A percentile compares a stretch with the other conserved stretches of the same genome.
These are phyloP conservation scores for Myriosclerotinia curreyana DNA, from an alignment of 2,329 filamentous ascomycete species.

Conservation along the genomic window DNA sequence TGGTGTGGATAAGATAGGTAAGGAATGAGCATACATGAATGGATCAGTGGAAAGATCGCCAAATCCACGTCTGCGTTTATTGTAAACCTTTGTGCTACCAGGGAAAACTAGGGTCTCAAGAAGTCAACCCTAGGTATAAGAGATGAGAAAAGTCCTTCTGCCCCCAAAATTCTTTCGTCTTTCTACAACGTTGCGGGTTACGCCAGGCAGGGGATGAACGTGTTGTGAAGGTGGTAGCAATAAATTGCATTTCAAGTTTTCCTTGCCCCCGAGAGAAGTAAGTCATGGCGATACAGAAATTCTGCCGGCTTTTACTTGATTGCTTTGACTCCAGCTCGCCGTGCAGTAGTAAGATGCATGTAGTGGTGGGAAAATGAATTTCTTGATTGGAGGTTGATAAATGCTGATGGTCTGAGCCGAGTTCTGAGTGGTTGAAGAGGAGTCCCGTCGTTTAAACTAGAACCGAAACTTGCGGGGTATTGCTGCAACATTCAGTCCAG, in stretches of 20 bases:
- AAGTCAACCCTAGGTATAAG: constrained; percentile 6
- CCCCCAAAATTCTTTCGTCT: constrained; percentile 5
- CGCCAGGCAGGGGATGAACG: constrained; percentile 20
- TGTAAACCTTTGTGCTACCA: constrained; percentile 15
- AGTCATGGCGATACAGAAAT: constrained; percentile 13
- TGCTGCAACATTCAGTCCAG: constrained; percentile 14
- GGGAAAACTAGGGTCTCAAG: not conserved
- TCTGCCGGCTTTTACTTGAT: constrained; percentile 20
- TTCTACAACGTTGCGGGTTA: constrained; percentile 9
- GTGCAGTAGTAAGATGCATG: constrained; percentile 22
- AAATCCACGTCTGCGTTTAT: constrained; percentile 21
- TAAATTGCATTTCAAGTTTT: constrained; percentile 18
- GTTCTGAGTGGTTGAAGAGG: constrained; percentile 18
- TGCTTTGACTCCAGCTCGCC: constrained; percentile 14
- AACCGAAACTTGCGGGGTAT: constrained; percentile 22
- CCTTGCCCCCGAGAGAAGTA: constrained; percentile 4
- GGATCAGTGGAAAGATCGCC: constrained; percentile 15
- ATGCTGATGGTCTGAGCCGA: constrained; percentile 6
- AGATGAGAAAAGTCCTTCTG: not conserved
- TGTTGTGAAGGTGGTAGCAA: constrained; percentile 14
- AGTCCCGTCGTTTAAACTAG: constrained; percentile 21
- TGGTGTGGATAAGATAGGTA: constrained; percentile 11
- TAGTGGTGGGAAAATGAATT: constrained; percentile 15
- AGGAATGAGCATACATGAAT: constrained; percentile 16
- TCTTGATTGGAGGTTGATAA: constrained; percentile 19